Evolutionary conservation across 2,329 filamentous ascomycete species (phyloP), one percentile per base, ranked within the genome.

Genomic region (Tolypocladium amazonense): DNA sequence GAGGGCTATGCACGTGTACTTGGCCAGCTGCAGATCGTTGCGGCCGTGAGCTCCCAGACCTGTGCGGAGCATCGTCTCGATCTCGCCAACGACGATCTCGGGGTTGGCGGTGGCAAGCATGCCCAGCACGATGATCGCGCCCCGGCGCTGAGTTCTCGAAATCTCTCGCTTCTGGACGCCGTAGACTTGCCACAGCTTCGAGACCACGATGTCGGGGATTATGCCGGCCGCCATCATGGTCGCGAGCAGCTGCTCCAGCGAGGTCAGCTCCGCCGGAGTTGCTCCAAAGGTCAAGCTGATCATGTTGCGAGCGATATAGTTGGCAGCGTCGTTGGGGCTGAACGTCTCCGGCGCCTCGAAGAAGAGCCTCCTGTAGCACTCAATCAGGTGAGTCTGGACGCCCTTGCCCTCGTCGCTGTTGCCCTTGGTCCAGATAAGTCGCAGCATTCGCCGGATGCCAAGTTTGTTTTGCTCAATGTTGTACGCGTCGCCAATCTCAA

Each of bases 341-440:
- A 96, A 97, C 5, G 87, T 87, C 62, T 92, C 90, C 0, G 94
- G 94, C 0, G 95, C 92, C 69, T 96, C 91, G 68, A 99, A 99
- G 75, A 97, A 99, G 0, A 99, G 83, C 25, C 90, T 87, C 70
- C 89, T 94, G 78, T 99, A 99, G 73, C 91, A 96, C 66, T 99
- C 94, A 65, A 99, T 96, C 37, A 99, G 81, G 73, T 99, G 94
- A 2, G 89, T 90, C 71, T 99, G 95, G 2, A 99, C 92, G 59
- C 94, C 94, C 76, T 97, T 99, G 68, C 95, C 94, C 79, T 99
- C 95, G 69, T 99, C 94, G 68, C 92, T 97, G 75, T 97, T 99
- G 66, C 94, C 93, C 76, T 99, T 99, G 64, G 94, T 99, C 94
- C 94, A 99, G 72, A 99, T 99, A 25, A 99, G 81, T 58, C 93